These are phyloP conservation scores for Kwoniella shivajii DNA, from an alignment of 1,284 basidiomycete species.

Conservation along the genomic window DNA sequence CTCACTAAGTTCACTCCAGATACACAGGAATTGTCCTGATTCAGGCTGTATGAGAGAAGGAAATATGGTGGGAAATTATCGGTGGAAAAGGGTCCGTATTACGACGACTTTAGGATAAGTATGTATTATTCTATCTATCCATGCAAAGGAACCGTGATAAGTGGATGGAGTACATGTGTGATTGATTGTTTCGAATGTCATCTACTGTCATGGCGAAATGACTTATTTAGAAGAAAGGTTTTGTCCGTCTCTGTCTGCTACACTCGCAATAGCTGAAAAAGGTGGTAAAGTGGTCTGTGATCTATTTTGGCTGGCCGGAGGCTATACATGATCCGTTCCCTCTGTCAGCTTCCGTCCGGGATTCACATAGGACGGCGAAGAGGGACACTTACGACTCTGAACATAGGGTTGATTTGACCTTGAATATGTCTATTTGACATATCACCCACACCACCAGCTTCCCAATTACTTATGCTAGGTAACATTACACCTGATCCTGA, in stretches of 20 bases:
- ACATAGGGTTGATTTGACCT: constrained; percentile 75
- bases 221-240: background rate
- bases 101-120: too few species aligned
- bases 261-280: constrained; percentile 59
- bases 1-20: too few species aligned
- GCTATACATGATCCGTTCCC: constrained; percentile 1
- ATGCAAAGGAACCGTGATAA: background rate
- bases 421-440: constrained; percentile 40
- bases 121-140: too few species aligned
- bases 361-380: background rate
- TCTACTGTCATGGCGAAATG: too few species aligned
- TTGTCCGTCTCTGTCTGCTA: constrained; percentile 10
- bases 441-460: constrained; percentile 20
- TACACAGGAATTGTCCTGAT: too few species aligned
- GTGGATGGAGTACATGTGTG: background rate
- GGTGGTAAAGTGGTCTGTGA: constrained; percentile 50
- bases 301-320: constrained; percentile 32
- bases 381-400: constrained; percentile 73
- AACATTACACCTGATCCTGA: constrained; percentile 42
- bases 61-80: too few species aligned
- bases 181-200: constrained; percentile 47
- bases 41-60: too few species aligned
- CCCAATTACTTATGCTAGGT: constrained; percentile 57
- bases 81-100: too few species aligned
- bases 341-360: constrained; percentile 2